Conservation (phyloP, 805 yeast species). For the Cyberlindnera nakhonratchasimensis region DNA sequence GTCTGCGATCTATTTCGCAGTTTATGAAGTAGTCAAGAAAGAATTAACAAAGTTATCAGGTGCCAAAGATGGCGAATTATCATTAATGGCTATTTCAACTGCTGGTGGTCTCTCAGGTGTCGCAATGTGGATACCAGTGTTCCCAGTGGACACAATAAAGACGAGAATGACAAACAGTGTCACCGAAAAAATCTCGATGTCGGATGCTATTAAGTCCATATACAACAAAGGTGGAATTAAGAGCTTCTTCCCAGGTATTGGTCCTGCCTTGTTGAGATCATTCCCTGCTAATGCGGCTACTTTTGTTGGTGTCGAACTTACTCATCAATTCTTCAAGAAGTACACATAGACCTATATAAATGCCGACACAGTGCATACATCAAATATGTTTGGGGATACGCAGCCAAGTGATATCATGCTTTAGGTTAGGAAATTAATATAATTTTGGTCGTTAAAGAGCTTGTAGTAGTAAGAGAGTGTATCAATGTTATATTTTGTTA, state of each 20-base stretch:
- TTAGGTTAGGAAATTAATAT: too few relatives aligned
- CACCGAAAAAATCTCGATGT: conserved; percentile 48
- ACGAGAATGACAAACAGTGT: conserved; percentile 35
- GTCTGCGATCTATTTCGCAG: conserved; percentile 90
- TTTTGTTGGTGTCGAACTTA: conserved; percentile 89
- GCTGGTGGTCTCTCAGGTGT: conserved; percentile 98
- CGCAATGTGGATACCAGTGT: conserved; percentile 93
- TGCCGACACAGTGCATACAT: background rate
- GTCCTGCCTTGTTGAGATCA: conserved; percentile 89
- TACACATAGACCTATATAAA: conserved; percentile 19
- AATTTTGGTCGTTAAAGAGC: too few relatives aligned
- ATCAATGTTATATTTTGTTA: too few relatives aligned
- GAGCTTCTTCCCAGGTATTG: conserved; percentile 96
- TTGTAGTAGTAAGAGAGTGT: too few relatives aligned
- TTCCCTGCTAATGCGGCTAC: conserved; percentile 99
- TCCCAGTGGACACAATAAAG: conserved; percentile 95
- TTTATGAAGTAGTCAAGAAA: conserved; percentile 79
- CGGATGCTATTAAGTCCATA: conserved; percentile 62
- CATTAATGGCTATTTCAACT: conserved; percentile 69
- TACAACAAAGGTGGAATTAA: conserved; percentile 76
- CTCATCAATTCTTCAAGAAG: conserved; percentile 41
- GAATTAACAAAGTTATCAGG: conserved; percentile 42
- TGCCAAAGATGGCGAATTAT: conserved; percentile 50
- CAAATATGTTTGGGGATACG: too few relatives aligned
- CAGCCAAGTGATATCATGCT: too few relatives aligned